Evolutionary conservation across 441 rosid genomes (phyloP), one percentile per base, ranked within the genome.

Genomic region (Euphorbia celastroides): DNA sequence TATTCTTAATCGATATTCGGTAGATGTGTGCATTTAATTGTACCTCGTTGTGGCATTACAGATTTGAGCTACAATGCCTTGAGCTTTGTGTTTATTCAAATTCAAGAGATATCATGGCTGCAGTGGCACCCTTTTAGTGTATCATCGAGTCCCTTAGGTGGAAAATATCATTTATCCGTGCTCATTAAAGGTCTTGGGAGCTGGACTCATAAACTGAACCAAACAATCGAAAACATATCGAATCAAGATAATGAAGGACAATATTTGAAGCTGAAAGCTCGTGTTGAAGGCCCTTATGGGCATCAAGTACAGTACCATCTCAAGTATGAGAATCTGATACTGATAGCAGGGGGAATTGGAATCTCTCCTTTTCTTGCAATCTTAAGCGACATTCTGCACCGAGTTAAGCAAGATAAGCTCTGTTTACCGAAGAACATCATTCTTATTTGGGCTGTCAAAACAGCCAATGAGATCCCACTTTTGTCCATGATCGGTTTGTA

Each of bases 301-400:
- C 87, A 90, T 76, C 92, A 92, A 78, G 75, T 66, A 16, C 92
- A 90, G 5, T 84, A 90, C 78, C 88, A 92, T 76, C 78, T 92
- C 75, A 80, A 64, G 89, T 89, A 90, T 28, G 92, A 92, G 76
- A 85, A 88, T 78, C 80, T 92, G 32, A 70, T 92, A 60, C 69
- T 92, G 68, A 86, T 92, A 26, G 96, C 98, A 1, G 98, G 98
- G 60, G 96, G 98, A 42, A 86, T 88, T 28, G 98, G 96, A 54
- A 86, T 92, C 70, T 86, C 98, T 14, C 98, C 98, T 0, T 92
- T 92, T 80, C 66, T 92, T 41, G 95, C 95, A 31, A 79, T 92
- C 73, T 13, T 92, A 73, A 83, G 89, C 46, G 96, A 92, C 60
- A 74, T 92, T 74, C 68, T 85, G 70, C 95, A 84, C 72, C 83